Conservation (phyloP, 2,329 filamentous ascomycete genomes). For the Davidsoniella neocaledoniae region DNA sequence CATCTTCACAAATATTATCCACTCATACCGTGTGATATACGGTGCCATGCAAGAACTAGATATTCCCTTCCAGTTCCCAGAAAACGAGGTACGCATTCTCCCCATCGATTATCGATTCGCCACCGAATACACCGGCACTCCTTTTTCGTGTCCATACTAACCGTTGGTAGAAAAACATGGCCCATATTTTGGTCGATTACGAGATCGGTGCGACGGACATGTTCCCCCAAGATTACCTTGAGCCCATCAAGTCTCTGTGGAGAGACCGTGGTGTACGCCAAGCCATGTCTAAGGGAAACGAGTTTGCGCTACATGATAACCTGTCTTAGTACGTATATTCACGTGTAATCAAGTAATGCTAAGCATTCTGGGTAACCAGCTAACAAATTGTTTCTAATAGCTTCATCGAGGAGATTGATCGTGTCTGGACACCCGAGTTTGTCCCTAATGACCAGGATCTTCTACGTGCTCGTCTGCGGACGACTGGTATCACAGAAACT, state of each 20-base stretch:
- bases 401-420: slow-evolving; percentile 67
- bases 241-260: slow-evolving; percentile 76
- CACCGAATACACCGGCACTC: background rate
- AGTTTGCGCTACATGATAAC: slow-evolving; percentile 93
- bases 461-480: slow-evolving; percentile 73
- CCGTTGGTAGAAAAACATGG: slow-evolving; percentile 52
- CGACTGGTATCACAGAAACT: slow-evolving; percentile 91
- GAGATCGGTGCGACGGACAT: slow-evolving; percentile 72
- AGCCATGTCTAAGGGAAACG: slow-evolving; percentile 86
- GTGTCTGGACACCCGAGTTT: slow-evolving; percentile 61
- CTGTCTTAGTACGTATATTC: slow-evolving; percentile 61
- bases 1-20: slow-evolving; percentile 86
- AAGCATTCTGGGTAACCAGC: background rate
- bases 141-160: slow-evolving; percentile 15
- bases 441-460: slow-evolving; percentile 90
- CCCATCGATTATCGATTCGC: background rate
- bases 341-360: background rate
- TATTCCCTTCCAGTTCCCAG: slow-evolving; percentile 60
- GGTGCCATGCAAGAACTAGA: slow-evolving; percentile 80
- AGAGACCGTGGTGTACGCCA: slow-evolving; percentile 64
- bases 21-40: slow-evolving; percentile 78
- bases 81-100: slow-evolving; percentile 48
- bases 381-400: slow-evolving; percentile 26
- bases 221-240: slow-evolving; percentile 60
- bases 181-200: slow-evolving; percentile 58